A percentile compares a stretch with the other conserved stretches of the same genome.
These are phyloP conservation scores for Eutrema salsugineum DNA, from an alignment of 441 rosid species.

Conservation along the genomic window DNA sequence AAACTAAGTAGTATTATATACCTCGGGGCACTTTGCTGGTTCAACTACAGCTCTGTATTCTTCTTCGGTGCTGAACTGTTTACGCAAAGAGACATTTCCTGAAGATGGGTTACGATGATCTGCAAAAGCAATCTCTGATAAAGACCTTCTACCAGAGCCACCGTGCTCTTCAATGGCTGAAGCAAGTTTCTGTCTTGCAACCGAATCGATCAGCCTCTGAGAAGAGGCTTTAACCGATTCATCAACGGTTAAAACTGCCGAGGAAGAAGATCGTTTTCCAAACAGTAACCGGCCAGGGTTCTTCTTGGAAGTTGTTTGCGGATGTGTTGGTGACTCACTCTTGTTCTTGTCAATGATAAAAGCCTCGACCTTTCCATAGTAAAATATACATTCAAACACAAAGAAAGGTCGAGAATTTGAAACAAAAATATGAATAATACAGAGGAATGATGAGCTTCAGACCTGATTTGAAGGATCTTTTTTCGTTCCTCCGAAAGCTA, in stretches of 20 bases:
- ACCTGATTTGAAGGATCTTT: constrained; percentile 98
- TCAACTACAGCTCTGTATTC: constrained; percentile 45
- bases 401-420: not conserved
- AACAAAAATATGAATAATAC: not conserved
- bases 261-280: constrained; percentile 53
- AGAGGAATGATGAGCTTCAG: constrained; percentile 12
- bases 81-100: constrained; percentile 75
- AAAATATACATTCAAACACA: not conserved
- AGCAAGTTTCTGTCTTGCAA: constrained; percentile 67
- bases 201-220: constrained; percentile 55
- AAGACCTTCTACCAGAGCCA: constrained; percentile 80
- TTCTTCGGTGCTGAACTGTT: constrained; percentile 76
- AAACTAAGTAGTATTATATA: constrained; percentile 26
- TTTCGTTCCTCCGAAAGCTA: constrained; percentile 86
- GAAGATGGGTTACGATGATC: constrained; percentile 57
- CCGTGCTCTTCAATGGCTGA: constrained; percentile 80
- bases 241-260: constrained; percentile 41
- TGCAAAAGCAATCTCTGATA: constrained; percentile 60
- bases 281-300: constrained; percentile 44
- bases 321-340: constrained; percentile 52
- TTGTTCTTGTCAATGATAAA: constrained; percentile 72
- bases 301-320: constrained; percentile 48
- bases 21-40: constrained; percentile 51
- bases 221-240: constrained; percentile 57
- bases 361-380: constrained; percentile 64